phyloP scores from a whole-genome alignment of 2,329 filamentous ascomycete species.

The Colletotrichum karsti region DNA sequence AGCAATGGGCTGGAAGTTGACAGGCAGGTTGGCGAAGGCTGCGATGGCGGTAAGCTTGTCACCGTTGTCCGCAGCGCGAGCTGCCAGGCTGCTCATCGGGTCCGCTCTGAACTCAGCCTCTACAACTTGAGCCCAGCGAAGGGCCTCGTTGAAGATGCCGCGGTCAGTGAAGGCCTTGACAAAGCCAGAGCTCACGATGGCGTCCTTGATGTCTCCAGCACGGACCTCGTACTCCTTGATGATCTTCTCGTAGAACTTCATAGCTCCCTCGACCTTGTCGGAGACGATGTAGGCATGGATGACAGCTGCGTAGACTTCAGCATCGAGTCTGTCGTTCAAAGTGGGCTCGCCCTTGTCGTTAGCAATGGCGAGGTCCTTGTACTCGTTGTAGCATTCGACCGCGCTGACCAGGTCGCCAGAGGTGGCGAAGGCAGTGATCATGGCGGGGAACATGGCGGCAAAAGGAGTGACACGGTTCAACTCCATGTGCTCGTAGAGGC shows the following conservation, averaged over 20 bases:
- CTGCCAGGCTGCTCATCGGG: constrained; percentile 78
- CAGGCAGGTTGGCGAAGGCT: constrained; percentile 69
- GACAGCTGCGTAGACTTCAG: constrained; percentile 88
- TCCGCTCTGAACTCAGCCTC: constrained; percentile 65
- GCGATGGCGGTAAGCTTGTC: constrained; percentile 73
- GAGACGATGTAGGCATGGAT: constrained; percentile 88
- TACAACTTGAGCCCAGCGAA: constrained; percentile 75
- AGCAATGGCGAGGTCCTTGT: constrained; percentile 86
- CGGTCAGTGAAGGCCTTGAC: constrained; percentile 79
- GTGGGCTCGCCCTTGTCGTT: constrained; percentile 78
- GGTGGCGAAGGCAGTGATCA: constrained; percentile 93
- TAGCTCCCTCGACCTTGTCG: constrained; percentile 81
- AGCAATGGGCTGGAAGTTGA: constrained; percentile 57
- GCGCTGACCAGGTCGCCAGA: constrained; percentile 85
- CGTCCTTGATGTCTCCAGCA: constrained; percentile 72
- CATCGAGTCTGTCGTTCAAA: constrained; percentile 78
- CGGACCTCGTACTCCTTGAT: constrained; percentile 68
- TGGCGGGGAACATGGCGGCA: constrained; percentile 85
- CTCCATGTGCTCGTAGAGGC: constrained; percentile 93
- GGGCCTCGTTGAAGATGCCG: constrained; percentile 76
- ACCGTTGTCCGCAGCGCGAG: constrained; percentile 81
- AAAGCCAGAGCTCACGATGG: constrained; percentile 77
- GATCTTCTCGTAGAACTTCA: constrained; percentile 87
- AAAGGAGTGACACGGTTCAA: constrained; percentile 76
- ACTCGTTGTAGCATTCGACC: constrained; percentile 95